phyloP scores from a whole-genome alignment of 495 filamentous ascomycete species.

The Saxispiralis lemnorum region DNA sequence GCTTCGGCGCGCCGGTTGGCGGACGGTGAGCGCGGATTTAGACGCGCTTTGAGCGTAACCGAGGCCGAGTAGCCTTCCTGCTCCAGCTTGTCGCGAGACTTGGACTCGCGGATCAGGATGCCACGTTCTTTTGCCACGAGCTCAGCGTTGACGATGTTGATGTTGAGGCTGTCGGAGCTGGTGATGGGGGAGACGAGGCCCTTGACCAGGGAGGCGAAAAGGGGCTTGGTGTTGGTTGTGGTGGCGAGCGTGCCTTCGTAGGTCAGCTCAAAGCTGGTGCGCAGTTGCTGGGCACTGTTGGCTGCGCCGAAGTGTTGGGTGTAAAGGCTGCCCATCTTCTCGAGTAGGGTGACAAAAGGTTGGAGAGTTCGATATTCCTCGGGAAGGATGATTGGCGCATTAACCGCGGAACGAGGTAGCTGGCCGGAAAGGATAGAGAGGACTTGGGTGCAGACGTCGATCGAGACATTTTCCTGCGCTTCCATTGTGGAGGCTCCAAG shows the following conservation, averaged over 20 bases:
- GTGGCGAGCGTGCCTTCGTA: slow-evolving; percentile 48
- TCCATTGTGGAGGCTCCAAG: slow-evolving; percentile 58
- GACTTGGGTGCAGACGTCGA: slow-evolving; percentile 61
- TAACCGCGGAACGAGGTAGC: slow-evolving; percentile 51
- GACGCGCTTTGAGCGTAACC: slow-evolving; percentile 37
- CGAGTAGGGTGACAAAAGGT: slow-evolving; percentile 49
- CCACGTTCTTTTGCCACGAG: slow-evolving; percentile 51
- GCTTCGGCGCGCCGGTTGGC: background rate
- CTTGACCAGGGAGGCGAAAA: slow-evolving; percentile 54
- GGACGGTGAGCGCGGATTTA: slow-evolving; percentile 15
- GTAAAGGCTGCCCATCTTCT: slow-evolving; percentile 52
- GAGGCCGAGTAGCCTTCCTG: slow-evolving; percentile 38
- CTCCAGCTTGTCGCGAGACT: slow-evolving; percentile 30
- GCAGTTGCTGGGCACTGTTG: slow-evolving; percentile 16
- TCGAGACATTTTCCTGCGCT: slow-evolving; percentile 57
- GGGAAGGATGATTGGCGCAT: slow-evolving; percentile 53
- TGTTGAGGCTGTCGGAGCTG: slow-evolving; percentile 38
- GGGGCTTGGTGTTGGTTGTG: slow-evolving; percentile 46
- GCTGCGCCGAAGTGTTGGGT: slow-evolving; percentile 44
- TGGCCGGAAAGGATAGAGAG: slow-evolving; percentile 45
- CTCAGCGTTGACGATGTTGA: slow-evolving; percentile 60
- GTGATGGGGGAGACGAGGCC: slow-evolving; percentile 44
- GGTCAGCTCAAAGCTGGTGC: slow-evolving; percentile 47
- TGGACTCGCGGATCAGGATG: slow-evolving; percentile 48
- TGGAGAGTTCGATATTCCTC: slow-evolving; percentile 53